Conservation (phyloP, 2,329 filamentous ascomycete species). For the Setomelanomma holmii region DNA sequence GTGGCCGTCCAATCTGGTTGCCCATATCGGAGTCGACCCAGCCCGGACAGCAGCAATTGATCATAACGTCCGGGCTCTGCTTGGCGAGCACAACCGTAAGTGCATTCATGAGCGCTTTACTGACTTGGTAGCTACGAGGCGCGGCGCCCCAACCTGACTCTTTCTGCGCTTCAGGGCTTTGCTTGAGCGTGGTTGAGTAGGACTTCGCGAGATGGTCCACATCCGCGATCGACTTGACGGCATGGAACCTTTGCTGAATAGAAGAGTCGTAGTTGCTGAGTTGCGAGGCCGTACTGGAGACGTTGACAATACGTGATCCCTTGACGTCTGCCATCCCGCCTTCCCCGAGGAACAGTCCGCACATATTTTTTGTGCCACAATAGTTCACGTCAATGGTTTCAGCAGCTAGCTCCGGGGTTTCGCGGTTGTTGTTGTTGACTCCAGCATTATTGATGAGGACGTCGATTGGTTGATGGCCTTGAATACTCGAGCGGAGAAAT, state of each 20-base stretch:
- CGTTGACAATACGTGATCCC: conserved; percentile 16
- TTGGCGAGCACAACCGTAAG: conserved; percentile 1
- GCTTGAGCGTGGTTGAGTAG: conserved; percentile 4
- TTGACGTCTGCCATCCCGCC: background rate
- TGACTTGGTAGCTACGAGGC: background rate
- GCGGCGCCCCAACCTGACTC: conserved; percentile 6
- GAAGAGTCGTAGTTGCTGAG: conserved; percentile 5
- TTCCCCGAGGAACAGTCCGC: conserved; percentile 5
- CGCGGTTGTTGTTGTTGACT: conserved; percentile 15
- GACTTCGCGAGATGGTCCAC: conserved; percentile 9
- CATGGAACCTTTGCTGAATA: background rate
- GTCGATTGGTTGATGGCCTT: conserved; percentile 3
- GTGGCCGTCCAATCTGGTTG: conserved; percentile 13
- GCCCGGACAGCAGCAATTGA: conserved; percentile 25
- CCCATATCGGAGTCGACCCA: conserved; percentile 23
- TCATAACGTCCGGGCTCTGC: background rate
- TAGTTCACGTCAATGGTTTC: conserved; percentile 17
- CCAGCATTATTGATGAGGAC: conserved; percentile 23
- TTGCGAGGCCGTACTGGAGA: conserved; percentile 6
- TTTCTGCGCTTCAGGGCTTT: conserved; percentile 1
- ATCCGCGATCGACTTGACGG: background rate
- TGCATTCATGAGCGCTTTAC: conserved; percentile 6
- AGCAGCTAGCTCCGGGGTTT: conserved; percentile 8
- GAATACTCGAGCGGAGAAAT: background rate
- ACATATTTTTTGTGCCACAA: conserved; percentile 15